phyloP scores from a whole-genome alignment of 2,329 filamentous ascomycete genomes.

The Sclerotinia subarctica region DNA sequence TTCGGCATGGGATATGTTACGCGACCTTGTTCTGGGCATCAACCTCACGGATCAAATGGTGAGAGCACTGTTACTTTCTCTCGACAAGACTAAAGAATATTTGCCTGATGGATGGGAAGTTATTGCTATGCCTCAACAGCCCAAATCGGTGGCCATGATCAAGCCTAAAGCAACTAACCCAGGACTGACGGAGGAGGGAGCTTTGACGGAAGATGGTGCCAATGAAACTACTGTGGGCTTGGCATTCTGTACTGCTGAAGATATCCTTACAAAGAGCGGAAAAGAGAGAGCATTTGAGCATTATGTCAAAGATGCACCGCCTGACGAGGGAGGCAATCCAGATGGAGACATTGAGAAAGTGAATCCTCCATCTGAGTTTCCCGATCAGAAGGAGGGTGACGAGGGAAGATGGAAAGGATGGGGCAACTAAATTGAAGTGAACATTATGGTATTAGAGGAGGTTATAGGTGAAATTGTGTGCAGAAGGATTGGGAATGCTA shows the following conservation, averaged over 20 bases:
- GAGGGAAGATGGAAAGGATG: neutral
- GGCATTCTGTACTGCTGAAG: neutral
- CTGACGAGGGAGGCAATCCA: neutral
- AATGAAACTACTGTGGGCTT: neutral
- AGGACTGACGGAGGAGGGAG: neutral
- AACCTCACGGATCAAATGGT: conserved; percentile 4
- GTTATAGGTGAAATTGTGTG: neutral
- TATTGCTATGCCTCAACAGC: neutral
- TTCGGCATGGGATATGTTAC: neutral
- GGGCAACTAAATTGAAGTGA: neutral
- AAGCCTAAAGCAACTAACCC: neutral
- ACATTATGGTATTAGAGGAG: neutral
- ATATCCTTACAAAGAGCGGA: neutral
- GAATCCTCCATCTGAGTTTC: neutral
- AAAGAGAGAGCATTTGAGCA: neutral
- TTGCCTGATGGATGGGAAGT: conserved; percentile 1
- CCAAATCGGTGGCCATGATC: neutral
- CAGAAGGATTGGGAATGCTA: neutral
- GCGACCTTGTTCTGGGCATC: neutral
- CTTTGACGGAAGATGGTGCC: neutral
- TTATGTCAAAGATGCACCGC: neutral
- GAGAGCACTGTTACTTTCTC: neutral
- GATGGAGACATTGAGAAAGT: neutral
- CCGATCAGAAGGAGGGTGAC: neutral
- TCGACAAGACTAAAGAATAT: neutral